Percentiles rank a stretch among this genome's conserved stretches.
Conservation (phyloP, 805 yeast species). For the Torulaspora franciscae region DNA sequence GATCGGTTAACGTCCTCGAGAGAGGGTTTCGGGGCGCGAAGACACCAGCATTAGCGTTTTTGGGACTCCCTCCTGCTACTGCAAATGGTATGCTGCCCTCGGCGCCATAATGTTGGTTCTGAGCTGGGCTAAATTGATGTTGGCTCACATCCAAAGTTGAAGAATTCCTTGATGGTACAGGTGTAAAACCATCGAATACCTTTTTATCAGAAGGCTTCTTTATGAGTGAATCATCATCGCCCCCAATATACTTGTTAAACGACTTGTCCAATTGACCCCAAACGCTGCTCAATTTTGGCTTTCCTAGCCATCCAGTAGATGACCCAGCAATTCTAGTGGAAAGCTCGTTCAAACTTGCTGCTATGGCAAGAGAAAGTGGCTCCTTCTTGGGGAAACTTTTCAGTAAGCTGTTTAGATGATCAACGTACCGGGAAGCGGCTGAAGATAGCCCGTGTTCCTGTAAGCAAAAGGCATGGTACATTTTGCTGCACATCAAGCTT, state of each 20-base stretch:
- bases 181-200: slow-evolving; percentile 67
- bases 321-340: slow-evolving; percentile 45
- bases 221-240: slow-evolving; percentile 57
- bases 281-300: slow-evolving; percentile 70
- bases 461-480: slow-evolving; percentile 61
- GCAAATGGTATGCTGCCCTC: slow-evolving; percentile 2
- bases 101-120: slow-evolving; percentile 6
- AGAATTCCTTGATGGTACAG: slow-evolving; percentile 56
- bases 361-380: slow-evolving; percentile 34
- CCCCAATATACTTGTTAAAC: slow-evolving; percentile 74
- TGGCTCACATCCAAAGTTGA: slow-evolving; percentile 39
- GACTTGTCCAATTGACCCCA: slow-evolving; percentile 88
- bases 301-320: slow-evolving; percentile 73
- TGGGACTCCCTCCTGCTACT: slow-evolving; percentile 6
- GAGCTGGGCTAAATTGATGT: slow-evolving; percentile 23
- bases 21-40: background rate
- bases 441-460: slow-evolving; percentile 59
- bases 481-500: slow-evolving; percentile 55
- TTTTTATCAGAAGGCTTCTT: slow-evolving; percentile 42
- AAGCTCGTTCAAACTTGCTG: slow-evolving; percentile 37
- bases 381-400: slow-evolving; percentile 39
- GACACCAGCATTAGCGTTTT: background rate
- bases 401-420: slow-evolving; percentile 40
- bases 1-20: slow-evolving; percentile 4
- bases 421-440: slow-evolving; percentile 62